Evolutionary conservation across 2,329 filamentous ascomycete genomes (phyloP), one percentile per base, ranked within the genome.

Genomic region (Leptographium galeiforme): DNA sequence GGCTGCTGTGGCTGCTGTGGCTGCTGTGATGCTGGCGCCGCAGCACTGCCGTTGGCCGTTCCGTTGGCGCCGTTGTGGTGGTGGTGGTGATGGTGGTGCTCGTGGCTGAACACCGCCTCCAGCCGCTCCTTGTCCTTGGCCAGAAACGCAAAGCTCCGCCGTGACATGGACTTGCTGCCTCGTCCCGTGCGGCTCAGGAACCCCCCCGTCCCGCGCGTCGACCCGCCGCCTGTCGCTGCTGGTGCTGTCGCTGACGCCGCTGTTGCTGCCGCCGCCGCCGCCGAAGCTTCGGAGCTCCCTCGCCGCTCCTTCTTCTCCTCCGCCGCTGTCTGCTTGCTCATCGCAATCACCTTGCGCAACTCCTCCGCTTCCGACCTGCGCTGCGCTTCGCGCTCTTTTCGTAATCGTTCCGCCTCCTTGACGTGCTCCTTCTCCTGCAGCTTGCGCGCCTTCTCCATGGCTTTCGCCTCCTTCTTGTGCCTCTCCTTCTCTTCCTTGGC

Each of bases 151-250:
- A 87, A 83, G 59, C 86, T 85, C 67, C 85, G 88, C 57, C 84
- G 80, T 49, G 86, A 79, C 71, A 95, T 77, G 58, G 87, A 89
- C 70, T 87, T 91, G 66, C 84, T 88, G 11, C 81, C 81, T 53
- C 83, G 76, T 60, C 82, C 79, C 58, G 86, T 82, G 46, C 87
- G 76, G 61, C 79, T 81, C 44, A 93, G 70, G 34, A 80, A 72
- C 6, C 73, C 70, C 6, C 73, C 70, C 34, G 45, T 25, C 44
- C 34, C 13, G 6, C 13, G 16, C 8, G 41, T 64, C 51, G 62
- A 25, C 40, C 18, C 32, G 32, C 8, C 41, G 19, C 41, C 19
- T 6, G 44, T 39, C 8, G 43, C 8, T 6, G 51, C 16, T 11
- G 44, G 13, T 14, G 49, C 40, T 3, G 54, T 40, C 12, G 50